Evolutionary conservation across 1,284 basidiomycete species (phyloP).

Genomic region (Irpex sp.): DNA sequence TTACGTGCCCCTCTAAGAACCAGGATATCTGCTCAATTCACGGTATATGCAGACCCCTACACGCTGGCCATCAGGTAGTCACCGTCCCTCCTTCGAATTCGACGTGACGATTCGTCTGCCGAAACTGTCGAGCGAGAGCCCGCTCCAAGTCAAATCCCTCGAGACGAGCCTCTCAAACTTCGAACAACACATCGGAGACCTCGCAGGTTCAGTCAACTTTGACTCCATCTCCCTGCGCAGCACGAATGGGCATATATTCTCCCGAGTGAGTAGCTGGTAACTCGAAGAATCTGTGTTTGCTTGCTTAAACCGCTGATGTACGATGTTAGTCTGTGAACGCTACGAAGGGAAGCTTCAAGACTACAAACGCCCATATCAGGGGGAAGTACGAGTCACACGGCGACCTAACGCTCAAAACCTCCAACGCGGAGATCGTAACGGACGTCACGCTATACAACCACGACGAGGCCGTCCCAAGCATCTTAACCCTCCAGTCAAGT

Average conservation of each 20-base stretch:
- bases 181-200: conserved; percentile 14
- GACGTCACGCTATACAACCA: conserved; percentile 32
- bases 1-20: neutral
- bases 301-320: no score
- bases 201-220: conserved; percentile 16
- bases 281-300: no score
- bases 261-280: conserved; percentile 5
- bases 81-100: conserved; percentile 11
- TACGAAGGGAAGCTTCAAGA: conserved; percentile 26
- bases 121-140: neutral
- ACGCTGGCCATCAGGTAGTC: conserved; percentile 4
- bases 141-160: conserved; percentile 15
- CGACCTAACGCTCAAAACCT: conserved; percentile 32
- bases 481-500: conserved; percentile 25
- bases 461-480: conserved; percentile 15
- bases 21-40: neutral
- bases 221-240: neutral
- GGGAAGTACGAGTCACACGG: conserved; percentile 37
- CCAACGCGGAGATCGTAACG: conserved; percentile 35
- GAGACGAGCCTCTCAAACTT: conserved; percentile 23
- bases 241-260: neutral
- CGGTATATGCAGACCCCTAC: conserved; percentile 15
- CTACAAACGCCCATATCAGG: conserved; percentile 34
- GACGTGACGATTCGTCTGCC: conserved; percentile 21
- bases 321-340: conserved; percentile 32